Evolutionary conservation across 208 protist genomes (phyloP).

Genomic region (Leishmania turanica): DNA sequence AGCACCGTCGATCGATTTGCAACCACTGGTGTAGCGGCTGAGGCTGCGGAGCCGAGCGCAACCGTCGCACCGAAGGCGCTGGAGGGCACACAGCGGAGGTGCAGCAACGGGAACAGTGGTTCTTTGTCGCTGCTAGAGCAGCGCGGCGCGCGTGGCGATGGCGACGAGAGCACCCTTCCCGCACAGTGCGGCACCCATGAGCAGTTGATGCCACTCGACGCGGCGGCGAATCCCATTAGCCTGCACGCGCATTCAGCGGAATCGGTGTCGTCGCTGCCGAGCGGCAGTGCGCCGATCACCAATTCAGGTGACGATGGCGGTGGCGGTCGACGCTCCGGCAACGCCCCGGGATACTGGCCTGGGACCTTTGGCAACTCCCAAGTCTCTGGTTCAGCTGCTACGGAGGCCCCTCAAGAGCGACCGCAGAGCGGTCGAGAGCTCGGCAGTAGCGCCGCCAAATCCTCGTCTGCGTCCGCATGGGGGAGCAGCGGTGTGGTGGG

Average conservation of each 20-base stretch:
- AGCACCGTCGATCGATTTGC: background rate
- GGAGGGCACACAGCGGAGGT: background rate
- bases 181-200: background rate
- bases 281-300: background rate
- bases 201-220: background rate
- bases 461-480: background rate
- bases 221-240: background rate
- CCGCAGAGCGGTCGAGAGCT: background rate
- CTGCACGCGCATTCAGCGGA: background rate
- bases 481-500: background rate
- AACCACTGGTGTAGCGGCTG: background rate
- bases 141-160: background rate
- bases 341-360: background rate
- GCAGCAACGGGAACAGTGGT: background rate
- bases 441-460: background rate
- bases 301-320: background rate
- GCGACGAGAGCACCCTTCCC: background rate
- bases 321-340: background rate
- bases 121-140: background rate
- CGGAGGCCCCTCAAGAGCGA: background rate
- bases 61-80: background rate
- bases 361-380: conserved; percentile 2
- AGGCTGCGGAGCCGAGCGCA: background rate
- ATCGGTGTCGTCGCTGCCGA: background rate
- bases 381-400: background rate